Evolutionary conservation across 2,329 filamentous ascomycete species (phyloP).

Genomic region (Paradendryphiella salina): DNA sequence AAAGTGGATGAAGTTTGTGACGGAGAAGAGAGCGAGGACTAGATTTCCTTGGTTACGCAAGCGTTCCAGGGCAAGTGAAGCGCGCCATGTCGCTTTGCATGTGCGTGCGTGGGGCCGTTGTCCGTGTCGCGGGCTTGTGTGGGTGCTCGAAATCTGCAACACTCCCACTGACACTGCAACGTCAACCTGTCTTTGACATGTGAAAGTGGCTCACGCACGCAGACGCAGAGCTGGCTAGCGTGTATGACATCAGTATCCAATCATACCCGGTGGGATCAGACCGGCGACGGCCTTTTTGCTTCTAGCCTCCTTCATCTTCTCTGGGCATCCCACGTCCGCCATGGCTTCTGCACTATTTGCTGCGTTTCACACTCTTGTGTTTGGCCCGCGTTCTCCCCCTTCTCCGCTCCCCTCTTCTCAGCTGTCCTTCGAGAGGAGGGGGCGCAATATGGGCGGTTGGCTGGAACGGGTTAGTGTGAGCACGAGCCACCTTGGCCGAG

Average conservation of each 20-base stretch:
- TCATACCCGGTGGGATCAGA: constrained; percentile 3
- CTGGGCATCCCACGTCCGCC: too few relatives aligned
- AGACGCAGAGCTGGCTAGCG: not conserved
- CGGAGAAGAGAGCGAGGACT: not conserved
- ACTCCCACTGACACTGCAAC: not conserved
- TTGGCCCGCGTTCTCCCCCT: too few relatives aligned
- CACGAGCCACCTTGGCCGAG: too few relatives aligned
- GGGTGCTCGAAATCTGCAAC: constrained; percentile 1
- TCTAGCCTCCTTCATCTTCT: too few relatives aligned
- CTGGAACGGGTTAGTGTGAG: too few relatives aligned
- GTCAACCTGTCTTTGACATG: constrained; percentile 8
- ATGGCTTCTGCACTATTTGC: too few relatives aligned
- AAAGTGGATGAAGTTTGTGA: too few relatives aligned
- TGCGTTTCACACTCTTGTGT: too few relatives aligned
- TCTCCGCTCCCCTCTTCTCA: too few relatives aligned
- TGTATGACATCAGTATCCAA: constrained; percentile 18
- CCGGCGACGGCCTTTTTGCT: not conserved
- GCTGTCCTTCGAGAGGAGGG: too few relatives aligned
- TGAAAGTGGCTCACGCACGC: constrained; percentile 17
- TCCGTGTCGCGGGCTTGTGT: constrained; percentile 9
- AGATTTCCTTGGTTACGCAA: constrained; percentile 11
- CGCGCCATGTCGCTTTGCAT: constrained; percentile 7
- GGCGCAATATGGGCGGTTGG: too few relatives aligned
- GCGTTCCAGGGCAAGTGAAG: constrained; percentile 18
- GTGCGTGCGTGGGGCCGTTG: constrained; percentile 18